phyloP scores from a whole-genome alignment of 129 eudicot genomes.

The Artemisia tridentata region DNA sequence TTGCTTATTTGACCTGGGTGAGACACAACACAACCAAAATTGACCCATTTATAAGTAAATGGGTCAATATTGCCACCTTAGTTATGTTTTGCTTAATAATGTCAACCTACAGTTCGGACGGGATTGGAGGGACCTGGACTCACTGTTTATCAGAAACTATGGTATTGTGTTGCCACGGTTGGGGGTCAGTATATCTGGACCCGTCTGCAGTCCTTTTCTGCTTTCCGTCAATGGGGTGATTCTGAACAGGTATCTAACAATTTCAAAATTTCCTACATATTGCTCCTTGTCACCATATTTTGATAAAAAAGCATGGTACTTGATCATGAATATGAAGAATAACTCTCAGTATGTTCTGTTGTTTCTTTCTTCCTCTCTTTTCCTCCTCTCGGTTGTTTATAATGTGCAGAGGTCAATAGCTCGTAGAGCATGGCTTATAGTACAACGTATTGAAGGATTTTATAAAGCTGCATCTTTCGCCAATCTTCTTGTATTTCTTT shows the following conservation, averaged over 20 bases:
- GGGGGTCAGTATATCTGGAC: slow-evolving; percentile 96
- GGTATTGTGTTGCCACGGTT: slow-evolving; percentile 91
- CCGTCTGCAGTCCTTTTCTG: slow-evolving; percentile 90
- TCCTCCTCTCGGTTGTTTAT: slow-evolving; percentile 3
- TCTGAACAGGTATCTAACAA: slow-evolving; percentile 67
- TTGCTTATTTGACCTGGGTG: too few relatives aligned
- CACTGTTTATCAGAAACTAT: slow-evolving; percentile 81
- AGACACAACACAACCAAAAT: too few relatives aligned
- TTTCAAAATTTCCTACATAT: neutral
- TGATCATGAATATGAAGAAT: neutral
- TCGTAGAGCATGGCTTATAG: slow-evolving; percentile 76
- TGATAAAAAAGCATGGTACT: neutral
- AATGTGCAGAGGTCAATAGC: slow-evolving; percentile 69
- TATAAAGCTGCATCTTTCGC: slow-evolving; percentile 91
- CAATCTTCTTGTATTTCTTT: slow-evolving; percentile 87
- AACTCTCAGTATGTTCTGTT: neutral
- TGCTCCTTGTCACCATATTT: neutral
- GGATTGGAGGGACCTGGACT: slow-evolving; percentile 99
- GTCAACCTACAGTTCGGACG: slow-evolving; percentile 55
- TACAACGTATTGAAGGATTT: slow-evolving; percentile 87
- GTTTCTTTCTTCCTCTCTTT: neutral
- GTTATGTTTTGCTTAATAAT: slow-evolving; percentile 15
- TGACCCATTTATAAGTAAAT: too few relatives aligned
- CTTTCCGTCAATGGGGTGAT: slow-evolving; percentile 96
- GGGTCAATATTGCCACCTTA: too few relatives aligned